Evolutionary conservation across 164 flowering plant species (phyloP).

Genomic region (Nymphaea thermarum): DNA sequence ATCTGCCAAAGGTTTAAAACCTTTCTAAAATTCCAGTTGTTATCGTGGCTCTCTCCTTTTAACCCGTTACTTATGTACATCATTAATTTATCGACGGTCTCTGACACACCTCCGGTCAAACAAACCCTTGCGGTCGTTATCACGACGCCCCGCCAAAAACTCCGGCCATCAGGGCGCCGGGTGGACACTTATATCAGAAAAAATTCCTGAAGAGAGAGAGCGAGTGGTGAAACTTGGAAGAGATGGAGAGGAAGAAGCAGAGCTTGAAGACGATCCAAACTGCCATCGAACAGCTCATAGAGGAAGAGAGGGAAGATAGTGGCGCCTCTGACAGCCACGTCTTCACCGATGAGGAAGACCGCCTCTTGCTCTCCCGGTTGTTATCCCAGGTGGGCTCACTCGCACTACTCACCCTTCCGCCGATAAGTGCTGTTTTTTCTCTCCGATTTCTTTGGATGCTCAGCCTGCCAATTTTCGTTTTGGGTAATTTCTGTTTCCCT

Average conservation of each 20-base stretch:
- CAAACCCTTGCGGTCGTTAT: no score
- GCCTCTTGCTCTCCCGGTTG: background rate
- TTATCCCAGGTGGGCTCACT: conserved; percentile 1
- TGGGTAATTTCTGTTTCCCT: background rate
- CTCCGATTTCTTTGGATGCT: background rate
- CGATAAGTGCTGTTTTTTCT: no score
- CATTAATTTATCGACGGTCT: no score
- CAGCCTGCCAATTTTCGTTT: background rate
- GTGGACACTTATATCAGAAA: background rate
- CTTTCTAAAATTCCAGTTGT: no score
- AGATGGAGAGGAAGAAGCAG: background rate
- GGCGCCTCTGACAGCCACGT: background rate
- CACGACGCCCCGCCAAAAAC: no score
- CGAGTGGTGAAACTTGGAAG: background rate
- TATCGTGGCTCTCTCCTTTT: no score
- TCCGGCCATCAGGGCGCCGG: background rate
- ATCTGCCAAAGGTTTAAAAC: no score
- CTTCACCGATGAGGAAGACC: background rate
- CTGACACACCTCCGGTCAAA: no score
- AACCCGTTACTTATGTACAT: no score
- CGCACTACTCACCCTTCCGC: background rate
- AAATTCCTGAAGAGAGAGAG: background rate
- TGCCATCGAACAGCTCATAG: background rate
- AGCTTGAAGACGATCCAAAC: background rate
- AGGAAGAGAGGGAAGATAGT: background rate